These are phyloP conservation scores for Amniculicola lignicola DNA, from an alignment of 495 filamentous ascomycete genomes.

Conservation along the genomic window DNA sequence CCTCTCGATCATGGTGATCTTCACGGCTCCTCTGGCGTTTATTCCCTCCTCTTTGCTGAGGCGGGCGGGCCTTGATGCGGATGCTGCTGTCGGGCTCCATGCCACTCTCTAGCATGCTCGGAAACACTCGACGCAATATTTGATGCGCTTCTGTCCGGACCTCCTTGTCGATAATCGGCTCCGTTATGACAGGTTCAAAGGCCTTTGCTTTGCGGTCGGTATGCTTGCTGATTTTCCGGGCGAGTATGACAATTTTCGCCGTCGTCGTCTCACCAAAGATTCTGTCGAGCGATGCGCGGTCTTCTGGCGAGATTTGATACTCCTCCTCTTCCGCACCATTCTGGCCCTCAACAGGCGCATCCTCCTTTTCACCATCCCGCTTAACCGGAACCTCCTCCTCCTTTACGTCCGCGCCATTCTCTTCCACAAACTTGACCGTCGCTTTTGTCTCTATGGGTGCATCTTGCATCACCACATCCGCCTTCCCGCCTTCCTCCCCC, in stretches of 20 bases:
- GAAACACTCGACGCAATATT: constrained; percentile 65
- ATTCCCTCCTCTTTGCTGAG: constrained; percentile 26
- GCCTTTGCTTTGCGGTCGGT: constrained; percentile 42
- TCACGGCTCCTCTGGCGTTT: constrained; percentile 29
- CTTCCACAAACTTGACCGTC: not conserved
- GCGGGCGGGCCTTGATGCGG: constrained; percentile 51
- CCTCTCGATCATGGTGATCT: constrained; percentile 1
- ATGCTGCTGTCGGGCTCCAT: constrained; percentile 60
- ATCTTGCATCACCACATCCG: constrained; percentile 4
- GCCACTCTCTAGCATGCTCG: constrained; percentile 60
- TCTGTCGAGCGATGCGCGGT: constrained; percentile 27
- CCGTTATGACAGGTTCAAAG: constrained; percentile 40
- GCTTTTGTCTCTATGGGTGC: not conserved
- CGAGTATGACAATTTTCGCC: constrained; percentile 30
- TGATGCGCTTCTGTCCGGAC: constrained; percentile 63
- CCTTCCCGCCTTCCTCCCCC: constrained; percentile 14
- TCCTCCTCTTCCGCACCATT: not conserved
- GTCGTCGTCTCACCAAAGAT: constrained; percentile 39
- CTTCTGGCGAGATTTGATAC: constrained; percentile 23
- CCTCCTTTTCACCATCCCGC: constrained; percentile 8
- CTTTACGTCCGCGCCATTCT: not conserved
- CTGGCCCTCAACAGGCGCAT: constrained; percentile 3
- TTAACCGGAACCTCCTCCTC: not conserved
- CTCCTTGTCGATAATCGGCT: constrained; percentile 55
- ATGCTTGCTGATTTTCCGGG: constrained; percentile 29